Evolutionary conservation across 2,329 filamentous ascomycete genomes (phyloP), one percentile per base, ranked within the genome.

Genomic region (Pleurostoma richardsiae): DNA sequence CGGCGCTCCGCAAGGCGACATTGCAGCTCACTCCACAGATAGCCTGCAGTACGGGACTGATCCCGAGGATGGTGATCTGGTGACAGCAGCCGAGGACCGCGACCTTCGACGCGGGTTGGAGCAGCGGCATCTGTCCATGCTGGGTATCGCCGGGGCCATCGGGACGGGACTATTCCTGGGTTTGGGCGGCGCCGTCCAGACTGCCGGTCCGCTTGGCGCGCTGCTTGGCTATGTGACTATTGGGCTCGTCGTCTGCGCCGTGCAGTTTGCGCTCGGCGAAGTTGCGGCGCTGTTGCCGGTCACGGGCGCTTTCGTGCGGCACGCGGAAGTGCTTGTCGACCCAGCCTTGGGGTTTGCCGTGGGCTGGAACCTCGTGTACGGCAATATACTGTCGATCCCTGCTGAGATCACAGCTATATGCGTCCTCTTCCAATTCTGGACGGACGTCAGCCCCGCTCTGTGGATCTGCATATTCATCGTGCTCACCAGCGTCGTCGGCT

Each of bases 361-460:
- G 42, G 75, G 75, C 19, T 76, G 72, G 72, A 77, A 79, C 53
- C 57, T 78, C 42, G 74, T 77, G 10, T 80, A 81, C 47, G 77
- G 76, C 41, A 79, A 77, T 52, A 58, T 74, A 42, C 60, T 80
- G 52, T 72, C 72, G 40, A 73, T 82, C 27, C 76, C 77, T 4
- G 68, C 79, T 46, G 82, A 86, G 59, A 82, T 85, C 48, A 77
- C 78, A 1, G 82, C 82, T 8, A 78, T 80, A 19, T 76, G 77
- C 40, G 77, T 85, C 2, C 65, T 86, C 27, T 80, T 85, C 49
- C 67, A 80, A 54, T 84, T 77, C 56, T 86, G 82, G 82, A 77
- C 78, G 4, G 76, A 82, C 50, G 67, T 82, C 51, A 72, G 71
- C 54, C 69, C 73, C 2, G 67, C 70, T 6, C 66, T 76, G 39